phyloP scores from a whole-genome alignment of 495 filamentous ascomycete genomes.

The Neurospora intermedia region DNA sequence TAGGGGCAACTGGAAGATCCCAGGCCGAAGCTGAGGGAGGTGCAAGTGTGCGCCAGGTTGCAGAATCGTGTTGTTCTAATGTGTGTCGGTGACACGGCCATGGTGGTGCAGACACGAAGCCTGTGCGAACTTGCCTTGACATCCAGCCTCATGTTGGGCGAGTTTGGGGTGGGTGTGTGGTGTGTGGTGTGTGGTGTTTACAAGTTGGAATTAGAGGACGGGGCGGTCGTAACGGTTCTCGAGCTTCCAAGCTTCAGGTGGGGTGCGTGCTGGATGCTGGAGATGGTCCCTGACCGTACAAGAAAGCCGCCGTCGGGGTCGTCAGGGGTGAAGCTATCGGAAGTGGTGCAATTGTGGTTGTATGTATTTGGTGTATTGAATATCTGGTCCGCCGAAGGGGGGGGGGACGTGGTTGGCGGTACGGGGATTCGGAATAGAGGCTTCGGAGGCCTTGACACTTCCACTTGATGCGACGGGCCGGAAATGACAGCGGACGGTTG shows the following conservation, averaged over 20 bases:
- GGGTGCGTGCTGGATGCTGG: constrained; percentile 6
- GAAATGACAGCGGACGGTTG: constrained; percentile 1
- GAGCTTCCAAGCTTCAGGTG: constrained; percentile 17
- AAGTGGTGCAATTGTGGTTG: background rate
- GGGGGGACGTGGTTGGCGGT: background rate
- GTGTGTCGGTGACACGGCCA: constrained; percentile 7
- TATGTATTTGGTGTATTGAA: background rate
- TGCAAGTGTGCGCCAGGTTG: background rate
- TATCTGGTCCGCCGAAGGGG: background rate
- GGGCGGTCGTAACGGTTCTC: background rate
- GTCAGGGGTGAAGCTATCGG: background rate
- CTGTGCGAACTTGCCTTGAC: constrained; percentile 60
- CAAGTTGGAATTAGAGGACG: background rate
- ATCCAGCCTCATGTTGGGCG: constrained; percentile 71
- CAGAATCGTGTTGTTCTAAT: constrained; percentile 8
- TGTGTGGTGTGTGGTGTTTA: background rate
- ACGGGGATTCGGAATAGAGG: background rate
- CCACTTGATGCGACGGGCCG: background rate
- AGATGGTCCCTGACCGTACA: constrained; percentile 10
- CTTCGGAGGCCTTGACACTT: background rate
- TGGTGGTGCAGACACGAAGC: background rate
- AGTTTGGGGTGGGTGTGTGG: background rate
- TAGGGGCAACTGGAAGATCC: constrained; percentile 8
- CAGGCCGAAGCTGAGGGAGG: constrained; percentile 3
- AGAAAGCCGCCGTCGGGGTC: background rate